Base-by-base conservation (phyloP, 2,329 filamentous ascomycete species). In the Cryphonectria japonica region DNA sequence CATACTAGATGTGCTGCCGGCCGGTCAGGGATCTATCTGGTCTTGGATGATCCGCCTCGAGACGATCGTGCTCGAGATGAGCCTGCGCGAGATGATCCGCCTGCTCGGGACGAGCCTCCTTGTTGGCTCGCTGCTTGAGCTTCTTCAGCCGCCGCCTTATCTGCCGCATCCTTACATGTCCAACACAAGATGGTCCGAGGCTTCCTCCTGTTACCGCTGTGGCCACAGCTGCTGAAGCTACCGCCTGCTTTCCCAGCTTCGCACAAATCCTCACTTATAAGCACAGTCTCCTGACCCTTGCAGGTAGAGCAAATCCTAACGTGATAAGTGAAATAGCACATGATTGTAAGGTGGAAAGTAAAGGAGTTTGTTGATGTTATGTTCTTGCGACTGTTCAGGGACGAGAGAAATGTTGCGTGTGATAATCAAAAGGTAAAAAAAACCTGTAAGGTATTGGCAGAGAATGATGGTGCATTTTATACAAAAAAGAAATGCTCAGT, bases 251-350 rank as follows among this genome's bases (percentile, higher is more conserved):
- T 76, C 4, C 80, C 80, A 1, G 66, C 72, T 2, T 76, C 69
- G 73, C 82, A 83, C 29, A 78, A 75, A 57, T 77, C 78, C 67
- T 83, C 82, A 0, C 82, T 83, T 46, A 83, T 83, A 66, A 83
- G 78, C 11, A 84, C 79, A 0, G 79, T 83, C 60, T 83, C 80
- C 72, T 83, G 78, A 29, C 73, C 73, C 52, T 75, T 72, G 76
- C 82, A 84, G 71, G 75, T 62, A 66, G 75, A 75, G 75, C 82
- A 84, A 69, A 79, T 71, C 70, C 78, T 78, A 50, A 82, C 72
- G 75, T 84, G 82, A 32, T 77, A 79, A 37, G 81, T 77, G 76
- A 82, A 83, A 72, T 77, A 78, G 71, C 82, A 84, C 82, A 83
- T 83, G 52, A n/a, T n/a, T 61, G 66, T 13, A 34, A 22, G 34